A percentile compares a stretch with the other conserved stretches of the same genome.
Conservation (phyloP, 1,139 yeast species). For the Taphrina populina region DNA sequence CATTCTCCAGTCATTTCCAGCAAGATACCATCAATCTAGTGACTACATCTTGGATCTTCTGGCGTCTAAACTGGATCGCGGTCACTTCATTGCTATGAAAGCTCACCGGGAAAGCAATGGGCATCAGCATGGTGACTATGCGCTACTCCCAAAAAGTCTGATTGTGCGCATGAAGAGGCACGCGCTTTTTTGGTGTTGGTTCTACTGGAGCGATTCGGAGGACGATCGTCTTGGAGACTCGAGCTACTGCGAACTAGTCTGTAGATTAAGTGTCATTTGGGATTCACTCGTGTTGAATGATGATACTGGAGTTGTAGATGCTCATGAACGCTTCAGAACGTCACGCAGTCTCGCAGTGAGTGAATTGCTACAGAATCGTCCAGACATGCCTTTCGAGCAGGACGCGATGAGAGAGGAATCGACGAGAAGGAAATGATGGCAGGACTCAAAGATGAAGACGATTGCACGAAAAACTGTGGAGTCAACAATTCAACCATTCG, state of each 20-base stretch:
- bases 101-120: constrained; percentile 11
- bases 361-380: no score
- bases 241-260: no score
- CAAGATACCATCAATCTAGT: not conserved
- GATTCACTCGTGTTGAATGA: not conserved
- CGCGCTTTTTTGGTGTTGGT: constrained; percentile 10
- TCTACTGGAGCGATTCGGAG: constrained; percentile 1
- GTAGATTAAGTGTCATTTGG: no score
- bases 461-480: no score
- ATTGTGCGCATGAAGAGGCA: not conserved
- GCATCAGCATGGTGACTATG: constrained; percentile 11
- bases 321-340: no score
- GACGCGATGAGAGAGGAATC: no score
- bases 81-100: constrained; percentile 1
- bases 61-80: not conserved
- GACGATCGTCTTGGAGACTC: not conserved
- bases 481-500: no score
- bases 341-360: no score
- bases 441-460: no score
- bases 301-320: no score
- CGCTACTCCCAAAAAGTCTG: constrained; percentile 1
- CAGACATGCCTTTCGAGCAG: no score
- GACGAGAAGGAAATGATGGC: no score
- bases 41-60: not conserved
- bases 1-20: constrained; percentile 6